Evolutionary conservation across 805 yeast genomes (phyloP).

Genomic region (Lipomyces mesembrius): DNA sequence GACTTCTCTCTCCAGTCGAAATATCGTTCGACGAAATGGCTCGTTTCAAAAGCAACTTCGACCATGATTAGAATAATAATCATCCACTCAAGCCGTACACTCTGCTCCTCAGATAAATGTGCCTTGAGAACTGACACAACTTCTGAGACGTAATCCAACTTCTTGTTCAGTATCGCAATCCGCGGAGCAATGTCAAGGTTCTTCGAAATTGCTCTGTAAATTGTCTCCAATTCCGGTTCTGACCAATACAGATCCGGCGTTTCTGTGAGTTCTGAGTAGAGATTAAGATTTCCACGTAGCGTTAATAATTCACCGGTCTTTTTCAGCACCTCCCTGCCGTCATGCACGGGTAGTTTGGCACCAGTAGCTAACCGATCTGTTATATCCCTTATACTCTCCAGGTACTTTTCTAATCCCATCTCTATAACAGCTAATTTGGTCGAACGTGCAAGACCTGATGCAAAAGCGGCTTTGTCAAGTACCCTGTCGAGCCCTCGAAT

Average conservation of each 20-base stretch:
- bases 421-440: constrained; percentile 85
- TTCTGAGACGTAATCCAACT: constrained; percentile 88
- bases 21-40: constrained; percentile 65
- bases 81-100: constrained; percentile 84
- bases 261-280: constrained; percentile 86
- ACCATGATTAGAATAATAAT: constrained; percentile 80
- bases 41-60: constrained; percentile 80
- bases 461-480: constrained; percentile 84
- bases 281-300: constrained; percentile 78
- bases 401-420: constrained; percentile 67
- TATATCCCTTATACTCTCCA: constrained; percentile 63
- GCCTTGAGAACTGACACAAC: constrained; percentile 79
- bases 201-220: constrained; percentile 71
- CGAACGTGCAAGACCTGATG: constrained; percentile 84
- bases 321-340: constrained; percentile 60
- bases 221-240: constrained; percentile 79
- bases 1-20: constrained; percentile 7
- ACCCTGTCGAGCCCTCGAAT: constrained; percentile 60
- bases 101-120: constrained; percentile 73
- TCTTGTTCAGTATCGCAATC: constrained; percentile 77
- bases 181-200: constrained; percentile 77
- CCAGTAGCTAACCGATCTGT: constrained; percentile 74
- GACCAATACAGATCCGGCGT: constrained; percentile 95
- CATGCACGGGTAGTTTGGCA: constrained; percentile 53
- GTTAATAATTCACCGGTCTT: constrained; percentile 76